Evolutionary conservation across 2,329 filamentous ascomycete genomes (phyloP).

Genomic region (Penicillium sp.): DNA sequence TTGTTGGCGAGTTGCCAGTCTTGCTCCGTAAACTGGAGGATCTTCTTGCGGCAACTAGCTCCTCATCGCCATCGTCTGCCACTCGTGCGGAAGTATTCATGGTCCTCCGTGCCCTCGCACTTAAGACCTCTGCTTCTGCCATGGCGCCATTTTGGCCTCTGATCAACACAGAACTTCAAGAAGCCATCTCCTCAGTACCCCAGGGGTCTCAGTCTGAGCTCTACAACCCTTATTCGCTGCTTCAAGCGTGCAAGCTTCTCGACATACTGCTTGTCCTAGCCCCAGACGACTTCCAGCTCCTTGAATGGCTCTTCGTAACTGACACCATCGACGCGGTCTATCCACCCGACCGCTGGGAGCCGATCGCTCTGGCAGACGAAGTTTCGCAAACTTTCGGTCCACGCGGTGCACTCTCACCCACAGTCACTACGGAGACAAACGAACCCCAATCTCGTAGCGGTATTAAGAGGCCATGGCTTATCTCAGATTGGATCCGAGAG

Average conservation of each 20-base stretch:
- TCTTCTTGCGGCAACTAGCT: constrained; percentile 75
- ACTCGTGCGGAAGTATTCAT: constrained; percentile 89
- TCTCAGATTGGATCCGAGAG: constrained; percentile 51
- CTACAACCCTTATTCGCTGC: constrained; percentile 71
- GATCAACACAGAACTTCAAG: constrained; percentile 80
- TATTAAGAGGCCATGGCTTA: constrained; percentile 44
- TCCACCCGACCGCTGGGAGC: constrained; percentile 65
- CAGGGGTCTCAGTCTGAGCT: constrained; percentile 69
- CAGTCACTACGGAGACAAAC: constrained; percentile 28
- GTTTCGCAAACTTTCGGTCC: constrained; percentile 72
- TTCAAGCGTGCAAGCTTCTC: constrained; percentile 92
- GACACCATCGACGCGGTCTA: constrained; percentile 97
- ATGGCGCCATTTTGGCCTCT: constrained; percentile 86
- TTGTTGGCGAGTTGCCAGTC: constrained; percentile 69
- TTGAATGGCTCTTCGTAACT: constrained; percentile 96
- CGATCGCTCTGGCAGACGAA: constrained; percentile 78
- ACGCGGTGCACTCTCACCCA: constrained; percentile 31
- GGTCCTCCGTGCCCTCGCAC: constrained; percentile 75
- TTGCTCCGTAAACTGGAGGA: constrained; percentile 85
- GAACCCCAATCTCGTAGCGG: constrained; percentile 27
- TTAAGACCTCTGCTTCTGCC: constrained; percentile 76
- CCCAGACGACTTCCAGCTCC: constrained; percentile 95
- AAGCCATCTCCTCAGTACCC: constrained; percentile 71
- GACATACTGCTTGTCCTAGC: constrained; percentile 82
- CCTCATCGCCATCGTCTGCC: constrained; percentile 86